A percentile compares a stretch with the other conserved stretches of the same genome.
These are phyloP conservation scores for Beauveria caledonica DNA, from an alignment of 2,329 filamentous ascomycete genomes.

Conservation along the genomic window DNA sequence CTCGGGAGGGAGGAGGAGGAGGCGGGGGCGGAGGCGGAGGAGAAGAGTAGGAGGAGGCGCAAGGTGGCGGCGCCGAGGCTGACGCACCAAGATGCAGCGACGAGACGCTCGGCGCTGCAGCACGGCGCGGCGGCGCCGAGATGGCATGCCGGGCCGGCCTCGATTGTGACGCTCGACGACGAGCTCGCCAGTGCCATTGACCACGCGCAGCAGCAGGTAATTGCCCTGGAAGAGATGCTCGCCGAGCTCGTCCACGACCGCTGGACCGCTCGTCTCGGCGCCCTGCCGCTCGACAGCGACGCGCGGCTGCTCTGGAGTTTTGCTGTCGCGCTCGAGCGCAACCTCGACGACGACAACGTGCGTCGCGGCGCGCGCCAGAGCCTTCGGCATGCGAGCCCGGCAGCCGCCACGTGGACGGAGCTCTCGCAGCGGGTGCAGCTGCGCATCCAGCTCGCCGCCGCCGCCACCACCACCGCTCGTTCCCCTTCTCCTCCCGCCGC, in stretches of 20 bases:
- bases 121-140: background rate
- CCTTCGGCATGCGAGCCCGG: background rate
- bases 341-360: slow-evolving; percentile 19
- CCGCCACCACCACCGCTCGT: background rate
- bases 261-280: slow-evolving; percentile 19
- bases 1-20: background rate
- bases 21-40: background rate
- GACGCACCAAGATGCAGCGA: slow-evolving; percentile 12
- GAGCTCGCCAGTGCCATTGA: background rate
- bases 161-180: background rate
- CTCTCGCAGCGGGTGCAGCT: slow-evolving; percentile 8
- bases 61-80: slow-evolving; percentile 1
- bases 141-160: too few relatives aligned
- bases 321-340: slow-evolving; percentile 19
- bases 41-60: background rate
- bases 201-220: background rate
- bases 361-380: slow-evolving; percentile 14
- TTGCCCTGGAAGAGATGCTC: slow-evolving; percentile 11
- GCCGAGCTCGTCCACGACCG: slow-evolving; percentile 19
- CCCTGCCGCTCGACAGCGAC: slow-evolving; percentile 14
- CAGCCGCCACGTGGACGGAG: background rate
- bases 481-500: background rate
- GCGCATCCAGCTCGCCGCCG: slow-evolving; percentile 12
- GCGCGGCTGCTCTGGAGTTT: slow-evolving; percentile 16
- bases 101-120: slow-evolving; percentile 1